These are phyloP conservation scores for Sporothrix sp. DNA, from an alignment of 2,329 filamentous ascomycete species.

Conservation along the genomic window DNA sequence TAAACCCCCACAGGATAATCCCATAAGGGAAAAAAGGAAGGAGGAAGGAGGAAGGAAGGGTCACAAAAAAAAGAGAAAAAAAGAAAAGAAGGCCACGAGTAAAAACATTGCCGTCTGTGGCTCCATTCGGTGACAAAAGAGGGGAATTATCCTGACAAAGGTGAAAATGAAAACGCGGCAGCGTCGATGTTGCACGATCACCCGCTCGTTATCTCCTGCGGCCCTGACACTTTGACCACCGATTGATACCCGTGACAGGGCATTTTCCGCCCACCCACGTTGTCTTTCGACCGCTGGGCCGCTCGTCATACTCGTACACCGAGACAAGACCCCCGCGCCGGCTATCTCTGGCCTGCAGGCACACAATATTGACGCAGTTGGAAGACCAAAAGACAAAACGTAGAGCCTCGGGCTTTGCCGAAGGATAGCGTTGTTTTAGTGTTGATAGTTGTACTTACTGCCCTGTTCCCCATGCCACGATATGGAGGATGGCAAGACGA, in stretches of 20 bases:
- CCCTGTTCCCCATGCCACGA: too few relatives aligned
- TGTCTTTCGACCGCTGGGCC: too few relatives aligned
- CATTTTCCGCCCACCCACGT: not conserved
- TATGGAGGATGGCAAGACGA: too few relatives aligned
- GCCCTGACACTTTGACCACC: too few relatives aligned
- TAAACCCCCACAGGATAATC: too few relatives aligned
- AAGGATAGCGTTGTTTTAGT: slow-evolving; percentile 1
- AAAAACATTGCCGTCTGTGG: not conserved
- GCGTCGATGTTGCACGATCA: slow-evolving; percentile 3
- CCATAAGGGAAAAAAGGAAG: too few relatives aligned
- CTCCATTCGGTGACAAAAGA: slow-evolving; percentile 4
- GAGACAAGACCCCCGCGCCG: not conserved
- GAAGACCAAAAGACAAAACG: not conserved
- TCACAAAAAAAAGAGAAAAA: not conserved
- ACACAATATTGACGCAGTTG: not conserved
- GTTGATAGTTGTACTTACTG: too few relatives aligned
- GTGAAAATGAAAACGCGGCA: not conserved
- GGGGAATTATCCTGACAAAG: not conserved
- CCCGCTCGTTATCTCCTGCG: slow-evolving; percentile 2
- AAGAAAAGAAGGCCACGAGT: not conserved
- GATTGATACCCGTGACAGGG: too few relatives aligned
- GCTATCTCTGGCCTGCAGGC: not conserved
- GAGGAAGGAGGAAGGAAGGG: too few relatives aligned
- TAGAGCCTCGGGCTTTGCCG: not conserved
- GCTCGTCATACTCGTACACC: too few relatives aligned